These are phyloP conservation scores for Penicillium sp. DNA, from an alignment of 2,329 filamentous ascomycete species.

Conservation along the genomic window DNA sequence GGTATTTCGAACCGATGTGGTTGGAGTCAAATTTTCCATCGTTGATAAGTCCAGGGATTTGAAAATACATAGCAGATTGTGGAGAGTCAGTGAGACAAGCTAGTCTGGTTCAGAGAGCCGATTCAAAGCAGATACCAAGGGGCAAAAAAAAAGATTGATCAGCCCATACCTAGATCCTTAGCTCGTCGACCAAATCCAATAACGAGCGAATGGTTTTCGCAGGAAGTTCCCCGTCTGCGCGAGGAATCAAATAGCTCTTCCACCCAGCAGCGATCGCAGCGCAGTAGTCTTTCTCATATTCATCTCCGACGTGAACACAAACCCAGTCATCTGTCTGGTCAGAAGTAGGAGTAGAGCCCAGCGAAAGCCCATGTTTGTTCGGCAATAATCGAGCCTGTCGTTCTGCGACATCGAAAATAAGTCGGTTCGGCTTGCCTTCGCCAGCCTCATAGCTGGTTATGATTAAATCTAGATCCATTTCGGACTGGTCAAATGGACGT, in stretches of 20 bases:
- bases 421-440: constrained; percentile 44
- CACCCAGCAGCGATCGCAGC: constrained; percentile 42
- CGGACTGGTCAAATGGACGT: background rate
- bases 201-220: background rate
- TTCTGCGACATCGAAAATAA: constrained; percentile 43
- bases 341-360: background rate
- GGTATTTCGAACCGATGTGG: no score
- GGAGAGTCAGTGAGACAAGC: background rate
- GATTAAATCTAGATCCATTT: constrained; percentile 44
- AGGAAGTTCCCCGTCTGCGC: constrained; percentile 7
- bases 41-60: no score
- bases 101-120: background rate
- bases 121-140: background rate
- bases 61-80: no score
- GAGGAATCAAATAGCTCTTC: constrained; percentile 36
- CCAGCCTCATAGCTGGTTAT: constrained; percentile 51
- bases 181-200: background rate
- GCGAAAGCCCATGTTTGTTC: background rate
- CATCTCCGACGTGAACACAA: constrained; percentile 48
- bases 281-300: constrained; percentile 43
- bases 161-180: background rate
- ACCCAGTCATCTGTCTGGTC: background rate
- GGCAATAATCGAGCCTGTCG: constrained; percentile 28
- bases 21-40: no score
- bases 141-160: background rate